Conservation (phyloP, 306 rosid genomes). For the Vachellia pachyceras region DNA sequence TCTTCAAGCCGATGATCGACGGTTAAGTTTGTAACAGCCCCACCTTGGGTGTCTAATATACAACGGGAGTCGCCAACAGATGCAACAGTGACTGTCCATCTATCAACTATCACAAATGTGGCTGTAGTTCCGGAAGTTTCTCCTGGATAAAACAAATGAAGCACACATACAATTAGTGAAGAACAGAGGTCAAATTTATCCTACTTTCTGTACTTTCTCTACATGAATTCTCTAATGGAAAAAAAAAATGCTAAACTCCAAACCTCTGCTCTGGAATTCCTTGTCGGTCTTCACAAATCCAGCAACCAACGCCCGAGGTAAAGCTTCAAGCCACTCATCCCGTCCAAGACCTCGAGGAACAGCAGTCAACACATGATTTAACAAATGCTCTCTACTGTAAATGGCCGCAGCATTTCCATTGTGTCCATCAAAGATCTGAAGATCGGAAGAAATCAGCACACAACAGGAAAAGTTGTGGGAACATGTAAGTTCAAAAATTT, state of each 20-base stretch:
- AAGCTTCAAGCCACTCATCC: slow-evolving; percentile 96
- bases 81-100: slow-evolving; percentile 99
- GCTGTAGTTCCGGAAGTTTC: slow-evolving; percentile 99
- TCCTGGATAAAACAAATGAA: slow-evolving; percentile 53
- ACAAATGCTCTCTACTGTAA: slow-evolving; percentile 77
- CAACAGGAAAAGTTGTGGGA: slow-evolving; percentile 16
- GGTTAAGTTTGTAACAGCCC: slow-evolving; percentile 77
- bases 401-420: slow-evolving; percentile 97
- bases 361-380: slow-evolving; percentile 89
- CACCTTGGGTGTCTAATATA: slow-evolving; percentile 89
- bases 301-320: slow-evolving; percentile 94
- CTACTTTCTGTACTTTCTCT: slow-evolving; percentile 48
- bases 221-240: not conserved
- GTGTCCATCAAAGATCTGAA: slow-evolving; percentile 97
- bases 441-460: slow-evolving; percentile 41
- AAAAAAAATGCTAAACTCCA: slow-evolving; percentile 39
- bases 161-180: slow-evolving; percentile 29
- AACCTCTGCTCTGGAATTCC: slow-evolving; percentile 89
- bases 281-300: slow-evolving; percentile 98
- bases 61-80: slow-evolving; percentile 99
- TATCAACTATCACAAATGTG: slow-evolving; percentile 90
- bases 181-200: slow-evolving; percentile 14
- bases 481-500: slow-evolving; percentile 18
- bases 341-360: slow-evolving; percentile 83
- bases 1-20: slow-evolving; percentile 98